A percentile compares a stretch with the other conserved stretches of the same genome.
Evolutionary conservation across 768 basidiomycete species (phyloP).

Genomic region (Cubamyces sp.): DNA sequence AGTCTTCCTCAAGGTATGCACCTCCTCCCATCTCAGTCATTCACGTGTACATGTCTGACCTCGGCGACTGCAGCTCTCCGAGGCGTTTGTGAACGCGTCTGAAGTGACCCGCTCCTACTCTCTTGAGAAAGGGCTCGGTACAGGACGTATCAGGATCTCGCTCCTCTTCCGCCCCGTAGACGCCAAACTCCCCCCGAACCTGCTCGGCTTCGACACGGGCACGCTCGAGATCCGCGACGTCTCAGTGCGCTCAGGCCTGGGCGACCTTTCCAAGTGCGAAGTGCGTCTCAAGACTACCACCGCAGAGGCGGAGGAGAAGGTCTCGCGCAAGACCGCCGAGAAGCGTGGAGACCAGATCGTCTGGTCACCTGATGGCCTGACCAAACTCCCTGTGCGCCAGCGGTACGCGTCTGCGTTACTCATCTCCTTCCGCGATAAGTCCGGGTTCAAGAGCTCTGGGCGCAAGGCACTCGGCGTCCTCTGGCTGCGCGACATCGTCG

Average conservation of each 20-base stretch:
- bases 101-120: conserved; percentile 63
- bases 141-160: conserved; percentile 64
- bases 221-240: conserved; percentile 57
- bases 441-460: conserved; percentile 33
- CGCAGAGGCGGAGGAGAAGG: conserved; percentile 44
- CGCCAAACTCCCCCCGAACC: conserved; percentile 55
- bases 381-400: conserved; percentile 50
- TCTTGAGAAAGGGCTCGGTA: conserved; percentile 71
- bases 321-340: conserved; percentile 43
- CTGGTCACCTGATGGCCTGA: conserved; percentile 39
- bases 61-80: conserved; percentile 32
- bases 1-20: conserved; percentile 53
- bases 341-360: conserved; percentile 37
- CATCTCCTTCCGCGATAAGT: conserved; percentile 48
- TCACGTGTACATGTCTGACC: background rate
- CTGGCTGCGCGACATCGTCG: conserved; percentile 59
- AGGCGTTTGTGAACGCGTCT: conserved; percentile 45
- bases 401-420: conserved; percentile 51
- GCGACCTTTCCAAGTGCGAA: conserved; percentile 44
- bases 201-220: conserved; percentile 72
- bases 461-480: conserved; percentile 46
- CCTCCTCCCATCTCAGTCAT: background rate
- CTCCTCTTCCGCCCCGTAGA: conserved; percentile 71
- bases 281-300: conserved; percentile 48
- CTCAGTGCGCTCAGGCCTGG: conserved; percentile 32